Percentiles rank a stretch among this genome's conserved stretches.
phyloP scores from a whole-genome alignment of 768 basidiomycete genomes.

The Kwoniella europaea region DNA sequence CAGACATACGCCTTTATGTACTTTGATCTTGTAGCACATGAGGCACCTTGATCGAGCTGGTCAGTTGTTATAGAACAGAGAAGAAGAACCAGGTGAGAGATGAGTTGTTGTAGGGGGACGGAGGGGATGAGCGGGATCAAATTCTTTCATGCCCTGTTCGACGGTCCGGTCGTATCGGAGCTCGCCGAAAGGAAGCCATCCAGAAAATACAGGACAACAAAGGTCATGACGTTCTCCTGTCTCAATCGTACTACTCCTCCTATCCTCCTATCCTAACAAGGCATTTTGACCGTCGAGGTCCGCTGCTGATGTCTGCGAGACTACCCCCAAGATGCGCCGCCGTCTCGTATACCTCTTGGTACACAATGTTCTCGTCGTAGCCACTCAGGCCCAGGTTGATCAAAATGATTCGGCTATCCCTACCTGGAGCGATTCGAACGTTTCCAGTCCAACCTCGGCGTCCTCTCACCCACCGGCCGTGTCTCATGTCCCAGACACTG shows the following conservation, averaged over 20 bases:
- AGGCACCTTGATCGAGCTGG: constrained; percentile 28
- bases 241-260: not conserved
- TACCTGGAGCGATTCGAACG: not conserved
- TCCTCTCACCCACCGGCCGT: no score
- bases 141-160: not conserved
- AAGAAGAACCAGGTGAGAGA: not conserved
- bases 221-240: not conserved
- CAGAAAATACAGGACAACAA: no score
- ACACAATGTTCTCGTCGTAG: no score
- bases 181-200: not conserved
- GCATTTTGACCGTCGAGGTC: not conserved
- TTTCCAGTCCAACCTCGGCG: not conserved
- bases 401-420: not conserved
- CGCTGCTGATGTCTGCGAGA: not conserved
- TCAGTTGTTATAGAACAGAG: constrained; percentile 1
- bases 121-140: constrained; percentile 15
- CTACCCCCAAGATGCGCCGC: constrained; percentile 15
- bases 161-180: not conserved
- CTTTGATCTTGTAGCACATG: constrained; percentile 19
- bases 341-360: not conserved
- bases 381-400: not conserved
- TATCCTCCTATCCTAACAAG: not conserved
- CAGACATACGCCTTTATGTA: constrained; percentile 27
- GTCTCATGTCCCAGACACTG: not conserved
- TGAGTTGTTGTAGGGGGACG: not conserved